Percentiles rank a stretch among this genome's conserved stretches.
These are phyloP conservation scores for Persicaria tinctoria DNA, from an alignment of 148 eudicot genomes.

Conservation along the genomic window DNA sequence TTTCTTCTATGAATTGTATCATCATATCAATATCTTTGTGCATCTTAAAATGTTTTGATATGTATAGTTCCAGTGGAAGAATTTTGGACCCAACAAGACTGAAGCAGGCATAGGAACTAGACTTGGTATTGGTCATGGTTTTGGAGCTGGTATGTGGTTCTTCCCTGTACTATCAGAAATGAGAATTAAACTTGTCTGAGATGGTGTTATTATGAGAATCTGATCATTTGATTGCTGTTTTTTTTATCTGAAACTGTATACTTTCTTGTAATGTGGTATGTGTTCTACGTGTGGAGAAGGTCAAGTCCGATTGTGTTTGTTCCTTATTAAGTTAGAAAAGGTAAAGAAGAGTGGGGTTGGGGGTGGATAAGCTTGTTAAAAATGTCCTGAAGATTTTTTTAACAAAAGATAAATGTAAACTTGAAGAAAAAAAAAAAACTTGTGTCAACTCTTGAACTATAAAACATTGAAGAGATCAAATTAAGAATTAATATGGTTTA, in stretches of 20 bases:
- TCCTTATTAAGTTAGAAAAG: not conserved
- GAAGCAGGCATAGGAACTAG: conserved; percentile 89
- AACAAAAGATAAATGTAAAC: not conserved
- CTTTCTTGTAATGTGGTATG: not conserved
- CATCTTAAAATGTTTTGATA: not conserved
- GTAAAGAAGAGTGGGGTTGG: not conserved
- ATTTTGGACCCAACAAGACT: conserved; percentile 71
- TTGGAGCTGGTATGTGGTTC: conserved; percentile 68
- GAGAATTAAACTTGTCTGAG: not conserved
- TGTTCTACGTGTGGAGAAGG: not conserved
- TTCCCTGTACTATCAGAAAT: not conserved
- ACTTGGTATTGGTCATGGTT: conserved; percentile 94
- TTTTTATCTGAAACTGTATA: not conserved
- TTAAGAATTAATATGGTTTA: not conserved
- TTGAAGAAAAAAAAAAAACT: no score
- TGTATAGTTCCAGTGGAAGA: conserved; percentile 43
- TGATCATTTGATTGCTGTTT: not conserved
- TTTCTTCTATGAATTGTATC: not conserved
- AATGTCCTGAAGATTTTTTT: not conserved
- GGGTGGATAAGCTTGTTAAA: no score
- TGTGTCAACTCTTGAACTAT: not conserved
- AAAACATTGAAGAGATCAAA: not conserved
- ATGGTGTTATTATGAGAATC: not conserved
- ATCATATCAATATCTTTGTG: not conserved
- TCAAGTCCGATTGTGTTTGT: not conserved